A percentile compares a stretch with the other conserved stretches of the same genome.
These are phyloP conservation scores for Penicillium sp. DNA, from an alignment of 2,329 filamentous ascomycete genomes.

Conservation along the genomic window DNA sequence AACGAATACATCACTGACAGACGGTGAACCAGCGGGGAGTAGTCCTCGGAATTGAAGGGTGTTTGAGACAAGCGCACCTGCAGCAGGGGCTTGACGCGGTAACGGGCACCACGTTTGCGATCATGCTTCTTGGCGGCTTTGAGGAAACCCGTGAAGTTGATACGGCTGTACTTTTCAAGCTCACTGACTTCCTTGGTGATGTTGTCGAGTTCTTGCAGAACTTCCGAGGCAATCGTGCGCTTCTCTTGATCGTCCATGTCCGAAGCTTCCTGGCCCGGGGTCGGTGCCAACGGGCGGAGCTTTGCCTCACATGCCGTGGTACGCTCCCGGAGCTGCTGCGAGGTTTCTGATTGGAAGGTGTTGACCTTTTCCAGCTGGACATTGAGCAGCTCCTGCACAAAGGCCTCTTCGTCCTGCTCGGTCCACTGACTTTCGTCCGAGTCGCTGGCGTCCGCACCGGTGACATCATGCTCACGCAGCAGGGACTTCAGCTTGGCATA, in stretches of 20 bases:
- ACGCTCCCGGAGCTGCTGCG: constrained; percentile 78
- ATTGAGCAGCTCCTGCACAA: constrained; percentile 94
- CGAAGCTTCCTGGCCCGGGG: constrained; percentile 38
- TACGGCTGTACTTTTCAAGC: constrained; percentile 89
- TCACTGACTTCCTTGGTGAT: constrained; percentile 92
- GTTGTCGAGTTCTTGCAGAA: constrained; percentile 77
- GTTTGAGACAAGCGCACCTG: constrained; percentile 85
- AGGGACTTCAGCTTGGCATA: constrained; percentile 91
- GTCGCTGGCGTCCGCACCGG: constrained; percentile 48
- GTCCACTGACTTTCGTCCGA: constrained; percentile 75
- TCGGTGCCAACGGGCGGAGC: constrained; percentile 61
- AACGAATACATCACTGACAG: constrained; percentile 96
- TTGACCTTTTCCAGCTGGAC: constrained; percentile 94
- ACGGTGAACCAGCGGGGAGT: constrained; percentile 82
- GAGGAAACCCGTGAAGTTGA: constrained; percentile 97
- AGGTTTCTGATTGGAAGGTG: constrained; percentile 80
- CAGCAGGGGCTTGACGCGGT: constrained; percentile 88
- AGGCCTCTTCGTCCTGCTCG: constrained; percentile 87
- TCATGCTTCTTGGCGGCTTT: constrained; percentile 99
- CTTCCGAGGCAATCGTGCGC: constrained; percentile 64
- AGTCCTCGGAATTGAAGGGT: constrained; percentile 94
- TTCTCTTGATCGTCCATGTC: constrained; percentile 47
- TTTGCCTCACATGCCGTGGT: constrained; percentile 70
- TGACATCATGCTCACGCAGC: constrained; percentile 72
- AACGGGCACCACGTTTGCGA: constrained; percentile 81